phyloP scores from a whole-genome alignment of 2,329 filamentous ascomycete genomes.

The Epicoccum sorghinum region DNA sequence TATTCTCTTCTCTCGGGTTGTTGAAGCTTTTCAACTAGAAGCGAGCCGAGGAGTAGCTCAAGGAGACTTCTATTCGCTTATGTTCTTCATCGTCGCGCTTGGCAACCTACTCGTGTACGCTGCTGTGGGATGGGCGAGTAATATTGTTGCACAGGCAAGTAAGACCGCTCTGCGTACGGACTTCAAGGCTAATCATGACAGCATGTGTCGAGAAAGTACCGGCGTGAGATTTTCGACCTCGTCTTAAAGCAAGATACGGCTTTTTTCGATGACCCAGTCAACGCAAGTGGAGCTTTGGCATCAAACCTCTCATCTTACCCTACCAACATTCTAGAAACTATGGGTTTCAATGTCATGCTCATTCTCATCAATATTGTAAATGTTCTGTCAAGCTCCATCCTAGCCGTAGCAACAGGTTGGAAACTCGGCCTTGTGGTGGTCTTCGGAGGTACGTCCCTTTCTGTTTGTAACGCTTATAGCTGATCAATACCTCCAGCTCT shows the following conservation, averaged over 20 bases:
- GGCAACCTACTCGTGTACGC: slow-evolving; percentile 54
- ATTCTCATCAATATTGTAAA: slow-evolving; percentile 82
- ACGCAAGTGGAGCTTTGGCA: slow-evolving; percentile 86
- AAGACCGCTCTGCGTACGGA: slow-evolving; percentile 9
- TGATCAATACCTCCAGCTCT: slow-evolving; percentile 19
- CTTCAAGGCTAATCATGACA: slow-evolving; percentile 1
- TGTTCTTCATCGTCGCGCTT: slow-evolving; percentile 63
- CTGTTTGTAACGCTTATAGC: neutral
- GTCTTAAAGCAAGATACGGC: slow-evolving; percentile 92
- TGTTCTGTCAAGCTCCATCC: slow-evolving; percentile 71
- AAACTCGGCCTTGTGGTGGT: slow-evolving; percentile 83
- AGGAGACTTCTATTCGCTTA: slow-evolving; percentile 60
- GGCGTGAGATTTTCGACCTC: slow-evolving; percentile 72
- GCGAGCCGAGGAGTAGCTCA: slow-evolving; percentile 47
- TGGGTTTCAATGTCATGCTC: slow-evolving; percentile 85
- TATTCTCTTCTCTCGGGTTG: slow-evolving; percentile 57
- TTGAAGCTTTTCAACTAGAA: slow-evolving; percentile 55
- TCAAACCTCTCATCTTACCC: slow-evolving; percentile 70
- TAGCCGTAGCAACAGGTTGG: slow-evolving; percentile 81
- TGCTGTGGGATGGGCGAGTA: slow-evolving; percentile 53
- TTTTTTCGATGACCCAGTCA: slow-evolving; percentile 90
- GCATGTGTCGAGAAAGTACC: slow-evolving; percentile 40
- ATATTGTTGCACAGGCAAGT: slow-evolving; percentile 53
- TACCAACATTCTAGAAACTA: slow-evolving; percentile 85
- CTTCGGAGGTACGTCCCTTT: slow-evolving; percentile 67